Conservation (phyloP, 2,329 filamentous ascomycete genomes). For the Emmonsiellopsis sp. region DNA sequence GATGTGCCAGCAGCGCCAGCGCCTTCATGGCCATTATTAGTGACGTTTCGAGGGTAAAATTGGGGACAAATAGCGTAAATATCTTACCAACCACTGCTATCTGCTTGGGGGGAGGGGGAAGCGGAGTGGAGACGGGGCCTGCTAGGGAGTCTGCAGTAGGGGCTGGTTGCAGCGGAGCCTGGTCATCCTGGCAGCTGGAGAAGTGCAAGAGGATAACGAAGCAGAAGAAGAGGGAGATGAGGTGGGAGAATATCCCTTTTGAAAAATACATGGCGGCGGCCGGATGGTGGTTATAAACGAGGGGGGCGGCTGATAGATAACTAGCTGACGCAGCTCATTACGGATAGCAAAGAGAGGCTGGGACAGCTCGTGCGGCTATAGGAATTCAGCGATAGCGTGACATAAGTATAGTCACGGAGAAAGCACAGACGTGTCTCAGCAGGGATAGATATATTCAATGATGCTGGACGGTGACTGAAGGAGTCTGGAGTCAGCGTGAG, state of each 20-base stretch:
- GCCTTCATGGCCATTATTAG: constrained; percentile 42
- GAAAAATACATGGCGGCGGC: neutral
- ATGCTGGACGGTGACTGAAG: neutral
- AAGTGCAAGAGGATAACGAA: neutral
- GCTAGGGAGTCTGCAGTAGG: neutral
- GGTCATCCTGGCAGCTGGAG: neutral
- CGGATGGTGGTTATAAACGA: neutral
- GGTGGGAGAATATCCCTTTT: neutral
- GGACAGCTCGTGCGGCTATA: neutral
- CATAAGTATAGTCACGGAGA: neutral
- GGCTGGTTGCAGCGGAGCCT: neutral
- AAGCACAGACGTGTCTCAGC: neutral
- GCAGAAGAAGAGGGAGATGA: neutral
- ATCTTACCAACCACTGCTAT: constrained; percentile 4
- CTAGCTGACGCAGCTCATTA: neutral
- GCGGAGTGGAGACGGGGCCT: neutral
- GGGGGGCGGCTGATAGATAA: neutral
- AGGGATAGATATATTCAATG: neutral
- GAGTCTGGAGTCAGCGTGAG: no score
- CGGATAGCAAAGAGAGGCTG: neutral
- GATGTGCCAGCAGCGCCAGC: constrained; percentile 85
- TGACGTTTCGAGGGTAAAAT: neutral
- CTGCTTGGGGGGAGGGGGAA: neutral
- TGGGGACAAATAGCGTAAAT: neutral
- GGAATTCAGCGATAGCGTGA: no score